Evolutionary conservation across 2,329 filamentous ascomycete genomes (phyloP).

Genomic region (Sclerotinia minor): DNA sequence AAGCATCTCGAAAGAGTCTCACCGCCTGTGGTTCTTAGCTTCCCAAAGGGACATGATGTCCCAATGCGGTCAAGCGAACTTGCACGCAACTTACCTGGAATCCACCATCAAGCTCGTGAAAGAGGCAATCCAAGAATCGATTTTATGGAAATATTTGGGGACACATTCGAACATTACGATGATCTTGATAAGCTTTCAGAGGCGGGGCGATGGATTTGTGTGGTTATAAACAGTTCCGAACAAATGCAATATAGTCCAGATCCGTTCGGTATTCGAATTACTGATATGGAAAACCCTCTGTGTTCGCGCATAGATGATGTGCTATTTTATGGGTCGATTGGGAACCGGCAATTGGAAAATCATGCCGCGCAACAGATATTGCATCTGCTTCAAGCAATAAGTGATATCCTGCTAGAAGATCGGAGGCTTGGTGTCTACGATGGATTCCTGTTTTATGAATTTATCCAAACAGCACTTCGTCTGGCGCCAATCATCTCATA

Average conservation of each 20-base stretch:
- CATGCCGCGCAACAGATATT: slow-evolving; percentile 16
- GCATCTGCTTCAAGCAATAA: slow-evolving; percentile 19
- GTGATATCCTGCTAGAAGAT: slow-evolving; percentile 20
- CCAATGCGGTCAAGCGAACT: slow-evolving; percentile 10
- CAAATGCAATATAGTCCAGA: not conserved
- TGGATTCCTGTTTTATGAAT: slow-evolving; percentile 14
- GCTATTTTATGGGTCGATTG: not conserved
- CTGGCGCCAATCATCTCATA: slow-evolving; percentile 14
- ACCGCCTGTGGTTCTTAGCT: slow-evolving; percentile 13
- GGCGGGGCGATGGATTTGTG: slow-evolving; percentile 18
- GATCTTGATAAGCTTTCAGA: slow-evolving; percentile 19
- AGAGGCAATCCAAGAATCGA: slow-evolving; percentile 15
- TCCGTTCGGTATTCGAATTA: slow-evolving; percentile 2
- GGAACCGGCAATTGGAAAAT: slow-evolving; percentile 6
- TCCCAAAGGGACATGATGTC: slow-evolving; percentile 6
- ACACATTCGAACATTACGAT: slow-evolving; percentile 16
- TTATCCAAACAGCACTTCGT: slow-evolving; percentile 11
- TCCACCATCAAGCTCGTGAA: slow-evolving; percentile 20
- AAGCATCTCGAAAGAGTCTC: slow-evolving; percentile 12
- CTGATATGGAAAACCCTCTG: slow-evolving; percentile 1
- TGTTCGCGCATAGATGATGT: not conserved
- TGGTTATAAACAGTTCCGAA: slow-evolving; percentile 5
- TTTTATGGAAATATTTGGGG: slow-evolving; percentile 10
- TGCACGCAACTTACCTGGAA: slow-evolving; percentile 12
- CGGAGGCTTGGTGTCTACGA: not conserved